Base-by-base conservation (phyloP, 2,329 filamentous ascomycete species). In the Colletotrichum trifolii region DNA sequence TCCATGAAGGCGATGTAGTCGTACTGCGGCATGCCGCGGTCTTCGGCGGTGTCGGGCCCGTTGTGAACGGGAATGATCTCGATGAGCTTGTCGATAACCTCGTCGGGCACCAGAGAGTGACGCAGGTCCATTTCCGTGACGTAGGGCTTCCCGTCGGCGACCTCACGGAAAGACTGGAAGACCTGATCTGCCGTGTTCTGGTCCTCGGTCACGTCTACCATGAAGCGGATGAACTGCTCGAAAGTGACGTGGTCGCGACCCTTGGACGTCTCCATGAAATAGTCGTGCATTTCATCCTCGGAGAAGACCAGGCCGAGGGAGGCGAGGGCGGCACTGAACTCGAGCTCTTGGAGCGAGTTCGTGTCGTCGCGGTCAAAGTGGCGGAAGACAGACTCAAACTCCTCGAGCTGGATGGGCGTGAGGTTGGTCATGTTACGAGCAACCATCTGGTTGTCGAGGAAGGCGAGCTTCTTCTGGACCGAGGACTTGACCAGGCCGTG, bases 1-100 rank as follows among this genome's bases (percentile, higher is more conserved):
- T 97, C 91, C 96, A 99, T 99, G 77, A 98, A 99, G 68, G 88
- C 90, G 69, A 98, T 94, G 81, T 99, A 99, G 79, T 99, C 96
- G 77, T 90, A 99, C 78, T 98, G 96, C 42, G 91, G 87, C 74
- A 93, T 80, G 55, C 94, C 90, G 59, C 94, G 85, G 76, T 98
- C 96, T 73, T 93, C 89, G 61, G 93, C 88, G 78, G 95, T 85
- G 77, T 97, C 94, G 2, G 94, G 93, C 0, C 95, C 96, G 54
- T 84, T 87, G 76, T 97, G 94, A 56, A 82, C 75, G 0, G 96
- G 96, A 86, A 99, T 97, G 55, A 93, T 92, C 73, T 92, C 87
- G 56, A 96, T 85, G 52, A 99, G 85, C 77, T 97, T 92, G 68
- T 97, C 94, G 73, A 99, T 97, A 69, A 99, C 91, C 74, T 98